Evolutionary conservation across 2,329 filamentous ascomycete species (phyloP), one percentile per base, ranked within the genome.

Genomic region (Aspergillus novofumigatus): DNA sequence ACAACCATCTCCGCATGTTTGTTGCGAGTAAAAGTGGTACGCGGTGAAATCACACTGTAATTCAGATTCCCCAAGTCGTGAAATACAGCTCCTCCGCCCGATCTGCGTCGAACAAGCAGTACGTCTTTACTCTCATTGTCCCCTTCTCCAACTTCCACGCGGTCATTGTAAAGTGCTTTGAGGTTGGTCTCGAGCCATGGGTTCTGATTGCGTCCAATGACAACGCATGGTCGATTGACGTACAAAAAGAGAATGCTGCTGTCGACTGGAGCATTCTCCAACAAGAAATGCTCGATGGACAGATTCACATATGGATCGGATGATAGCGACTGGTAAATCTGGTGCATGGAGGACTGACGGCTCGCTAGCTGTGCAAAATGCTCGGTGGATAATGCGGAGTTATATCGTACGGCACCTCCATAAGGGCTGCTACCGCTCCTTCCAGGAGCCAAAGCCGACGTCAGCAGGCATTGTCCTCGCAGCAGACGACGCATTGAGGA

Each of bases 191-290:
- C 94, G 8, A 91, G 81, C 94, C 93, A 99, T 54, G 94, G 94
- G 72, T 99, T 99, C 78, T 99, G 94, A 73, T 99, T 99, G 59
- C 94, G 87, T 47, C 94, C 94, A 64, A 99, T 88, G 70, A 99
- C 87, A 58, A 99, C 83, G 71, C 90, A 92, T 0, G 93, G 92
- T 41, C 85, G 77, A 76, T 99, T 97, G 67, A 86, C 84, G 77
- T 97, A 99, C 52, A 97, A 83, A 56, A 97, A 89, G 1, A 97
- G 83, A 52, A 97, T 76, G 14, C 84, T 88, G 11, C 91, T 91
- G 59, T 89, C 83, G 6, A 85, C 79, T 1, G 87, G 83, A 0
- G 88, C 87, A 54, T 86, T 85, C 66, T 90, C 86, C 7, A 97
- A 84, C 29, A 99, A 86, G 72, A 90, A 88, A 72, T 97, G 91